Evolutionary conservation across 2,329 filamentous ascomycete species (phyloP).

Genomic region (Claviceps sp.): DNA sequence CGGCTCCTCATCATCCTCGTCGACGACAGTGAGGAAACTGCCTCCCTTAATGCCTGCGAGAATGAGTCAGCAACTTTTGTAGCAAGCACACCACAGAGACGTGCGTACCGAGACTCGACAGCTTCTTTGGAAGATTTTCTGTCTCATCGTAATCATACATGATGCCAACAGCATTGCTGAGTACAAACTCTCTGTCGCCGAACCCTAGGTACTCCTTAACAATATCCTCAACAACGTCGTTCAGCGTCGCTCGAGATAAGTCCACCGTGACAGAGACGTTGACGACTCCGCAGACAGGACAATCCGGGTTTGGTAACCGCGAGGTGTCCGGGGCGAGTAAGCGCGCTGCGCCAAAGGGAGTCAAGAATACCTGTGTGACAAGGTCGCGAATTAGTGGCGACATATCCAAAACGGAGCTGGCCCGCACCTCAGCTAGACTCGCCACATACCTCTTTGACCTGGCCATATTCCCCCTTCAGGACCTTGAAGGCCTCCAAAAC

Average conservation of each 20-base stretch:
- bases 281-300: constrained; percentile 68
- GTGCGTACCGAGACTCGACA: constrained; percentile 55
- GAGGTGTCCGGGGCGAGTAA: constrained; percentile 44
- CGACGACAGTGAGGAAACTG: constrained; percentile 72
- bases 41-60: constrained; percentile 53
- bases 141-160: constrained; percentile 84
- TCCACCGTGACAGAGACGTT: constrained; percentile 57
- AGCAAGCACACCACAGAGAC: neutral
- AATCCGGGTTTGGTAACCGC: constrained; percentile 61
- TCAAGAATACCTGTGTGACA: constrained; percentile 55
- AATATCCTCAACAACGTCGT: constrained; percentile 65
- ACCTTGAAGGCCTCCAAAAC: constrained; percentile 91
- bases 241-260: constrained; percentile 56
- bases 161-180: constrained; percentile 62
- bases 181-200: constrained; percentile 61
- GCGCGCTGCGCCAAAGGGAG: constrained; percentile 46
- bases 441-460: constrained; percentile 55
- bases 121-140: constrained; percentile 69
- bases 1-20: constrained; percentile 60
- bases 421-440: neutral
- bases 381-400: constrained; percentile 1
- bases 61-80: neutral
- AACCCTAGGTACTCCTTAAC: constrained; percentile 61
- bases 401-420: neutral
- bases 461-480: constrained; percentile 54